Conservation (phyloP, 495 filamentous ascomycete species). For the Penicillium riverlandense region DNA sequence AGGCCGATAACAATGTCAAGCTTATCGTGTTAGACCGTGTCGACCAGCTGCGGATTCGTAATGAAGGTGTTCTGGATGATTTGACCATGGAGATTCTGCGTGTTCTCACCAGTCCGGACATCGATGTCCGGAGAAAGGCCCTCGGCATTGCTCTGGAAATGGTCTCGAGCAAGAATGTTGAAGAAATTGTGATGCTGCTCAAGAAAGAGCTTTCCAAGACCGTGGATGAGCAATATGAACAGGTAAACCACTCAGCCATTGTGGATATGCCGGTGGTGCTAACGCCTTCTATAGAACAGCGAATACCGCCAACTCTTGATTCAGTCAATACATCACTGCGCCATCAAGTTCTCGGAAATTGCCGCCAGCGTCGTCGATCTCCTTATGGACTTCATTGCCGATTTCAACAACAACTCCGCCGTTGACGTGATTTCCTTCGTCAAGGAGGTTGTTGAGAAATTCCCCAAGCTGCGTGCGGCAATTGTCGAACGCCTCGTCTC, state of each 20-base stretch:
- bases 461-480: constrained; percentile 77
- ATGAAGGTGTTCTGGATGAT: constrained; percentile 90
- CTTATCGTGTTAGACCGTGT: constrained; percentile 95
- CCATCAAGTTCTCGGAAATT: constrained; percentile 97
- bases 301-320: constrained; percentile 95
- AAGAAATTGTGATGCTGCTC: constrained; percentile 90
- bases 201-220: constrained; percentile 98
- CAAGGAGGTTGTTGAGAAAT: constrained; percentile 98
- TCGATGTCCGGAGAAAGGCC: constrained; percentile 92
- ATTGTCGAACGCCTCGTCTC: constrained; percentile 86
- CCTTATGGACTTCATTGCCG: constrained; percentile 99
- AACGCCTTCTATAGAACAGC: constrained; percentile 54
- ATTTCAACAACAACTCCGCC: constrained; percentile 94
- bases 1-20: constrained; percentile 98
- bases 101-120: constrained; percentile 91
- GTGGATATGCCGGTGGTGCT: constrained; percentile 4
- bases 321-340: constrained; percentile 94
- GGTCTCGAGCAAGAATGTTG: constrained; percentile 98
- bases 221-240: constrained; percentile 97
- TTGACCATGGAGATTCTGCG: constrained; percentile 97
- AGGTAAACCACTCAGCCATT: constrained; percentile 36
- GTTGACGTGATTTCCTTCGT: constrained; percentile 98
- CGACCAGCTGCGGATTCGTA: constrained; percentile 82
- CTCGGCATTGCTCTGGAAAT: constrained; percentile 90
- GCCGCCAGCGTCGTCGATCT: constrained; percentile 93